Evolutionary conservation across 2,329 filamentous ascomycete genomes (phyloP), one percentile per base, ranked within the genome.

Genomic region (Leptographium wingfieldii): DNA sequence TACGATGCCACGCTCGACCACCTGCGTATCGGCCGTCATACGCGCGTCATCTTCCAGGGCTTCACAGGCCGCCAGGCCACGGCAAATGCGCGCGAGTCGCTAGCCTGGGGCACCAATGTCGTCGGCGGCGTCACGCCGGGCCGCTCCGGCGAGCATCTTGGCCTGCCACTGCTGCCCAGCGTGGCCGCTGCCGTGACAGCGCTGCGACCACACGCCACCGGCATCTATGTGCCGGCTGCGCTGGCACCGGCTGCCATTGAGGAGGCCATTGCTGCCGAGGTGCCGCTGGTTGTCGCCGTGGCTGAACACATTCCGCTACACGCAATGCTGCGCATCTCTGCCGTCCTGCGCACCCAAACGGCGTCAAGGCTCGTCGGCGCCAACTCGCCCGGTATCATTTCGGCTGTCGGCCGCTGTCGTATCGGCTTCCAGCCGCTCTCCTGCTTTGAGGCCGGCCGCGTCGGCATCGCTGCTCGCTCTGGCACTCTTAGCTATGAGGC

Each of bases 341-440:
- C 84, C 29, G 84, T 90, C 56, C 77, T 92, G 5, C 77, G 82
- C 63, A 87, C 86, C 0, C 88, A 92, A 68, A 84, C 79, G 1
- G 86, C 81, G 65, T 88, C 86, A 0, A 77, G 88, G 7, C 77
- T 92, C 0, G 86, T 92, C 0, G 88, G 88, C 1, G 86, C 88
- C n/a, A 92, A 92, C 68, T 87, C 86, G 25, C 87, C 88, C 0
- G 88, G 88, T 0, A 90, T 92, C 63, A 90, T 92, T 60, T 87
- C 86, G 4, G 85, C 87, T 0, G 80, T 84, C 27, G 88, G 91
- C 58, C 85, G 83, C 2, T 92, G 88, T 65, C 60, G 87, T 86
- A 70, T 87, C 68, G 88, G 88, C 0, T 91, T 92, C 68, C 87
- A 91, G 69, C 88, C 88, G 5, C 74, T 92, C 14, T 81, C 85